These are phyloP conservation scores for Abelmoschus esculentus DNA, from an alignment of 345 rosid genomes.

Conservation along the genomic window DNA sequence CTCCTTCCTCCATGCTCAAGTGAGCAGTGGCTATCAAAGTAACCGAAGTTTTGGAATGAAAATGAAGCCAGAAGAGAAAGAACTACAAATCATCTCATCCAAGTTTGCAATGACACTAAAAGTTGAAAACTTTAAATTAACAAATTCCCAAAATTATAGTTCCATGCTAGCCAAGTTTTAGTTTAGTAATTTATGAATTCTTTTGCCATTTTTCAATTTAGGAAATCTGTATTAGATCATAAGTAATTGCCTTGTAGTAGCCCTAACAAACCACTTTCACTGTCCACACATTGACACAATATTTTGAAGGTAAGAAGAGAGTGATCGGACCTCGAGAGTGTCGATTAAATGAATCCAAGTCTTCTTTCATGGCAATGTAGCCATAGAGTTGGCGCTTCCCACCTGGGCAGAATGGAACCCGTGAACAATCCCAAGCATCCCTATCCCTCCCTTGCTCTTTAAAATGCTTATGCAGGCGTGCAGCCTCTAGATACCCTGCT, in stretches of 20 bases:
- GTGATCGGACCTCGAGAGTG: constrained; percentile 28
- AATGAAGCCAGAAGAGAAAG: background rate
- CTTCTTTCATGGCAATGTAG: constrained; percentile 32
- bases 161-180: background rate
- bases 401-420: constrained; percentile 20
- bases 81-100: background rate
- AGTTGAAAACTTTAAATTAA: background rate
- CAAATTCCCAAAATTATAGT: background rate
- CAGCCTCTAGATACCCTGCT: constrained; percentile 39
- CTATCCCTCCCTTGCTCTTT: constrained; percentile 36
- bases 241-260: background rate
- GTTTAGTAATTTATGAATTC: background rate
- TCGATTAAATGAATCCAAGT: constrained; percentile 28
- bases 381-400: constrained; percentile 43
- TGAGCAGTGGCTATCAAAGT: background rate
- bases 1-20: background rate
- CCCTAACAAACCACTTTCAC: background rate
- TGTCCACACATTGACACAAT: background rate
- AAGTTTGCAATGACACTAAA: background rate
- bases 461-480: constrained; percentile 36
- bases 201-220: no score
- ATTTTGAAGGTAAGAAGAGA: background rate
- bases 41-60: background rate
- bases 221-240: no score
- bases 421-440: constrained; percentile 31